phyloP scores from a whole-genome alignment of 306 rosid species.

The Fragaria nilgerrensis region DNA sequence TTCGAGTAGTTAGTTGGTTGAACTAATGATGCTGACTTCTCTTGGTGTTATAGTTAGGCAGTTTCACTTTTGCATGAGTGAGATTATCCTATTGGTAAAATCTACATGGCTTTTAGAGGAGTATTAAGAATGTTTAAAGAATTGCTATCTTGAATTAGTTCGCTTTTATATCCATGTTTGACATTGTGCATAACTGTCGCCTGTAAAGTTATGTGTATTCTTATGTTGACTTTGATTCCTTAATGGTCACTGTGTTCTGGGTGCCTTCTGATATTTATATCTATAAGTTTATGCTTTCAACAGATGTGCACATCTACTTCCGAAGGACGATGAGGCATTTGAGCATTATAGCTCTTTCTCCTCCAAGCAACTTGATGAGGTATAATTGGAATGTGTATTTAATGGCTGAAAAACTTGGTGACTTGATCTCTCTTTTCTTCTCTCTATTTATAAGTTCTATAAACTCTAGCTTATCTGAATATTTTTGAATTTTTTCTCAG shows the following conservation, averaged over 20 bases:
- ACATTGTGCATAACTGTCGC: not conserved
- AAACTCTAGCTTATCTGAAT: not conserved
- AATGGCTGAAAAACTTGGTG: not conserved
- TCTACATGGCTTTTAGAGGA: not conserved
- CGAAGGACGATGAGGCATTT: slow-evolving; percentile 83
- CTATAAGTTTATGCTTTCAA: not conserved
- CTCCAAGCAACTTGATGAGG: slow-evolving; percentile 95
- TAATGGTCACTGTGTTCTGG: not conserved
- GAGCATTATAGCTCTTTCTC: slow-evolving; percentile 75
- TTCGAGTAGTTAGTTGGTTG: not conserved
- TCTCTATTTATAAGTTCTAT: not conserved
- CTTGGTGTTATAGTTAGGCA: not conserved
- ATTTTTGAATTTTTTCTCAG: slow-evolving; percentile 37
- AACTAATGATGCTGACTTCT: not conserved
- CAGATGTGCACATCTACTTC: slow-evolving; percentile 92
- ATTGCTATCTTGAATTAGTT: slow-evolving; percentile 4
- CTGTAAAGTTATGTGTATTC: not conserved
- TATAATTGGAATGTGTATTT: slow-evolving; percentile 21
- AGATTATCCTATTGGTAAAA: not conserved
- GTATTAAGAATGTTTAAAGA: not conserved
- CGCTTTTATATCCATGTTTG: not conserved
- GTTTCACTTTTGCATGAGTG: not conserved
- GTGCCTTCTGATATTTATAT: not conserved
- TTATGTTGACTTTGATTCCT: not conserved
- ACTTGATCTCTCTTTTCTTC: not conserved